Conservation (phyloP, 306 rosid species). For the Aeschynomene evenia region DNA sequence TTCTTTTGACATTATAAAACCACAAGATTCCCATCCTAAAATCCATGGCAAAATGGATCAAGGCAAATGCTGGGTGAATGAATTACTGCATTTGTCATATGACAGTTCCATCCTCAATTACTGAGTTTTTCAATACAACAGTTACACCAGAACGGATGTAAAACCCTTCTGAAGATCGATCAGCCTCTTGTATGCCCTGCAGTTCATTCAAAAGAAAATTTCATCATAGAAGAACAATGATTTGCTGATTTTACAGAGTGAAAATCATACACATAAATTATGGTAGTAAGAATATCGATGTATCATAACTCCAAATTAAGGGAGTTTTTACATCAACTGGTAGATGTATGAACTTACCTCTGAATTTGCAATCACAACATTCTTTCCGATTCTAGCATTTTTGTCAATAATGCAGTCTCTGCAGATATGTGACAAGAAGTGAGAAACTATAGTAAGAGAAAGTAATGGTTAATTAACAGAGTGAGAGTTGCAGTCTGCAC, state of each 20-base stretch:
- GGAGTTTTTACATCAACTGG: not conserved
- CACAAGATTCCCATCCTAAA: slow-evolving; percentile 28
- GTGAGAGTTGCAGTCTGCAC: slow-evolving; percentile 37
- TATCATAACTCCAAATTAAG: not conserved
- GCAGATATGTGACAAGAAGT: slow-evolving; percentile 34
- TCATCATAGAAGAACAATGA: slow-evolving; percentile 4
- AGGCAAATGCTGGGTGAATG: slow-evolving; percentile 1
- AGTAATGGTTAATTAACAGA: slow-evolving; percentile 5
- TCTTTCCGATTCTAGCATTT: slow-evolving; percentile 87
- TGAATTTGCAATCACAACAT: slow-evolving; percentile 68
- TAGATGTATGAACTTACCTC: slow-evolving; percentile 50
- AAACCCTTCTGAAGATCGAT: slow-evolving; percentile 85
- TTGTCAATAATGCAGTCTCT: slow-evolving; percentile 93
- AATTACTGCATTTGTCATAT: slow-evolving; percentile 38
- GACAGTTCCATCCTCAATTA: slow-evolving; percentile 58
- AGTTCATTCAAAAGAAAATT: slow-evolving; percentile 23
- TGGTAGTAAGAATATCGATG: not conserved
- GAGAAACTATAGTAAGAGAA: slow-evolving; percentile 21
- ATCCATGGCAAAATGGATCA: slow-evolving; percentile 27
- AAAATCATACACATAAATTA: not conserved
- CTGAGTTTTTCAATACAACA: slow-evolving; percentile 65
- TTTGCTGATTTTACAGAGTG: not conserved
- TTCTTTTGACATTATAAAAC: not conserved
- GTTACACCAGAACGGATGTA: slow-evolving; percentile 87
- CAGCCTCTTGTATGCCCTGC: slow-evolving; percentile 93